Evolutionary conservation across 495 filamentous ascomycete genomes (phyloP).

Genomic region (Aspergillus haitiensis): DNA sequence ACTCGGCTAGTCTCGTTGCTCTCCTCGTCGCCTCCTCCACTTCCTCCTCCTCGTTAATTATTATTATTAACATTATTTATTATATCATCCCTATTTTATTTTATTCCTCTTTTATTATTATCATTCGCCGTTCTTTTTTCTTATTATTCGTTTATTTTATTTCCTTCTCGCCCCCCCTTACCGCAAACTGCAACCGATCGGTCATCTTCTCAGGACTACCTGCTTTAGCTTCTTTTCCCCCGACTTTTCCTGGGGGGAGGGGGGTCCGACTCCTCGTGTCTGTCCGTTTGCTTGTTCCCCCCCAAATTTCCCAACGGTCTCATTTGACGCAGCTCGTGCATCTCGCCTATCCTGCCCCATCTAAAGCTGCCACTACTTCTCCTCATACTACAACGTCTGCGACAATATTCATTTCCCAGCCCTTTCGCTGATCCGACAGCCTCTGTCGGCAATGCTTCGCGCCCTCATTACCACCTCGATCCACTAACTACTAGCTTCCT

Average conservation of each 20-base stretch:
- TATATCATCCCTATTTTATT: background rate
- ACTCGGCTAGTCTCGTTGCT: background rate
- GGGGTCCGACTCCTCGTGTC: slow-evolving; percentile 1
- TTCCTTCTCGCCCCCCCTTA: background rate
- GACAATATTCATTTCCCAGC: background rate
- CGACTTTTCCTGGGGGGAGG: background rate
- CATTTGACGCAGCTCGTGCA: background rate
- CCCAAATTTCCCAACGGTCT: background rate
- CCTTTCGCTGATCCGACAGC: background rate
- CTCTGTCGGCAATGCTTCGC: background rate
- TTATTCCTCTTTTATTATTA: background rate
- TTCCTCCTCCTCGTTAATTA: background rate
- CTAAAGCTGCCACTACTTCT: background rate
- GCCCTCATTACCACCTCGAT: background rate
- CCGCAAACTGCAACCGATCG: background rate
- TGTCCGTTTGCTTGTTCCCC: background rate
- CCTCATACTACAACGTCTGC: background rate
- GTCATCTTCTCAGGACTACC: background rate
- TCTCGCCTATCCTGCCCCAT: background rate
- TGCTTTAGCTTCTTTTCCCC: background rate
- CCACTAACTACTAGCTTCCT: background rate
- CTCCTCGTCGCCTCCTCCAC: background rate
- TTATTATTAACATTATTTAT: background rate
- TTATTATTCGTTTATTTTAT: background rate
- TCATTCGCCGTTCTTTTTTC: background rate